These are phyloP conservation scores for Colletotrichum brevisporum DNA, from an alignment of 2,329 filamentous ascomycete species.

Conservation along the genomic window DNA sequence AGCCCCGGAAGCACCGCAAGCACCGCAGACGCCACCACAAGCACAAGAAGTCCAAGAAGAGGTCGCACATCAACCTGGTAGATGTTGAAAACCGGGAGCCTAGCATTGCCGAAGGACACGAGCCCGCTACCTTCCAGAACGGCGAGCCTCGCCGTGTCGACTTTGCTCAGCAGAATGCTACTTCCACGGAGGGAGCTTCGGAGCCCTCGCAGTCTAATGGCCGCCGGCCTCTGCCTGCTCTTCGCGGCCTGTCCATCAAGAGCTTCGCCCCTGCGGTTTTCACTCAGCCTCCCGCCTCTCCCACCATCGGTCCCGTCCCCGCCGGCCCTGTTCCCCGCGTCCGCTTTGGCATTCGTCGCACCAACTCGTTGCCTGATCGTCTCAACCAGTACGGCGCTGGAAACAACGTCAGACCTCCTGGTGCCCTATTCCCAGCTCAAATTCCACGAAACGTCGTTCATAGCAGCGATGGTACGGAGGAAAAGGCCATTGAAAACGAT, in stretches of 20 bases:
- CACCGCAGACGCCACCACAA: constrained; percentile 55
- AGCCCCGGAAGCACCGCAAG: constrained; percentile 50
- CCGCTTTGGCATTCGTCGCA: constrained; percentile 77
- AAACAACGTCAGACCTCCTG: constrained; percentile 59
- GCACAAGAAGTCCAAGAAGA: constrained; percentile 61
- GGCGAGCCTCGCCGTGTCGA: constrained; percentile 70
- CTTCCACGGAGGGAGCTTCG: constrained; percentile 47
- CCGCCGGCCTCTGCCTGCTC: constrained; percentile 64
- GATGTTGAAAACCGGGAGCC: constrained; percentile 45
- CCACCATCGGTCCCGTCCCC: constrained; percentile 37
- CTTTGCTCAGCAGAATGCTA: constrained; percentile 61
- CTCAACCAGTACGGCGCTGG: constrained; percentile 60
- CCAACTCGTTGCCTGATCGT: constrained; percentile 80
- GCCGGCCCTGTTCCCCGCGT: constrained; percentile 68
- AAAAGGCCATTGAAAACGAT: constrained; percentile 53
- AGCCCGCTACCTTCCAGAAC: constrained; percentile 43
- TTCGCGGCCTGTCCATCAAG: constrained; percentile 75
- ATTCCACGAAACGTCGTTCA: constrained; percentile 56
- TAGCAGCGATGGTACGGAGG: constrained; percentile 45
- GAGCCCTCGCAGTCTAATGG: constrained; percentile 43
- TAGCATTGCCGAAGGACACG: constrained; percentile 50
- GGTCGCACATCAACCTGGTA: constrained; percentile 54
- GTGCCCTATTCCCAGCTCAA: constrained; percentile 64
- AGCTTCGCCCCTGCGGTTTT: constrained; percentile 82
- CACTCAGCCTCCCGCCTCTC: constrained; percentile 48